Evolutionary conservation across 2,329 filamentous ascomycete species (phyloP).

Genomic region (Neonectria ditissima): DNA sequence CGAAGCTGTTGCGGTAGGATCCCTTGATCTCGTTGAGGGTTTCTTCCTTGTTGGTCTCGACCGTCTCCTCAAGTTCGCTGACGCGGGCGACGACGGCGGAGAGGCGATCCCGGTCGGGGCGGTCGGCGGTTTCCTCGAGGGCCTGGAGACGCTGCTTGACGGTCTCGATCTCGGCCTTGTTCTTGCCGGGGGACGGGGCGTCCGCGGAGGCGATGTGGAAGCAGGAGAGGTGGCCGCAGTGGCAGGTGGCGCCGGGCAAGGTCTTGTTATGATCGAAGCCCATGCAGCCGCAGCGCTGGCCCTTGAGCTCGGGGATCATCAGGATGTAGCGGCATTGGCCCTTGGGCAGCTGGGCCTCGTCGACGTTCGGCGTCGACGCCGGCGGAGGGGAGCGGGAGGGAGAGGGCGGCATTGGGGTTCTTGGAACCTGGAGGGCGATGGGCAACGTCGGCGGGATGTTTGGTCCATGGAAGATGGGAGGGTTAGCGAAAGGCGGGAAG

Average conservation of each 20-base stretch:
- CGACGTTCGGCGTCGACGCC: slow-evolving; percentile 45
- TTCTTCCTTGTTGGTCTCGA: slow-evolving; percentile 65
- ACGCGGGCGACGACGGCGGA: slow-evolving; percentile 58
- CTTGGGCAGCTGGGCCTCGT: slow-evolving; percentile 63
- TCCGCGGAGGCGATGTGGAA: slow-evolving; percentile 66
- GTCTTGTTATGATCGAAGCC: slow-evolving; percentile 66
- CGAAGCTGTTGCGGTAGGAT: slow-evolving; percentile 66
- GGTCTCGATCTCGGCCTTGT: slow-evolving; percentile 54
- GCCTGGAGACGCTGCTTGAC: slow-evolving; percentile 43
- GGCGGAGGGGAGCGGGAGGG: slow-evolving; percentile 40
- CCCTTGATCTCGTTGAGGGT: slow-evolving; percentile 64
- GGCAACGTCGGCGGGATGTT: slow-evolving; percentile 36
- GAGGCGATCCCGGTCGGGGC: slow-evolving; percentile 52
- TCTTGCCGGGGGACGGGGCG: slow-evolving; percentile 60
- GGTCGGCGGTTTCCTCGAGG: slow-evolving; percentile 51
- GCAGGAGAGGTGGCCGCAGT: slow-evolving; percentile 71
- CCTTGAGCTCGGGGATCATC: slow-evolving; percentile 66
- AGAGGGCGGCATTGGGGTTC: slow-evolving; percentile 46
- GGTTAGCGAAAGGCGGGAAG: slow-evolving; percentile 32
- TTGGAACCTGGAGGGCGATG: slow-evolving; percentile 40
- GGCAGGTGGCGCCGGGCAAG: slow-evolving; percentile 66
- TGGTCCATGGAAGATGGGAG: slow-evolving; percentile 48
- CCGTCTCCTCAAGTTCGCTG: slow-evolving; percentile 64
- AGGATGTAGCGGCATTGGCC: slow-evolving; percentile 72
- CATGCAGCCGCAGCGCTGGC: slow-evolving; percentile 69